Conservation (phyloP, 176 grass and related monocot genomes). For the Paspalum vaginatum region DNA sequence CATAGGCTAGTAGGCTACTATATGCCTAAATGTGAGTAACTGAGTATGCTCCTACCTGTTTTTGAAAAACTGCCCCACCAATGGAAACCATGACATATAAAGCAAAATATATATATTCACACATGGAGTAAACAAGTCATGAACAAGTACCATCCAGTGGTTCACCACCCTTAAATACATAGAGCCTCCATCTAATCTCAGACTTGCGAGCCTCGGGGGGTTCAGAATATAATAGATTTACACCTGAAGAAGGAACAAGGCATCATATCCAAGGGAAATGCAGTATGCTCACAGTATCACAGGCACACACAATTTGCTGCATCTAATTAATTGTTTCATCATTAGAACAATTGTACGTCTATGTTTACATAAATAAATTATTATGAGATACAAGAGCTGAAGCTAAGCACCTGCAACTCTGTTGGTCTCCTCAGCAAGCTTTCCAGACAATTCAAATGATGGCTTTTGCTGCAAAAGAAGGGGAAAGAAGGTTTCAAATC, state of each 20-base stretch:
- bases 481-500: neutral
- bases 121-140: constrained; percentile 34
- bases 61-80: neutral
- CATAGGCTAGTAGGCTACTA: neutral
- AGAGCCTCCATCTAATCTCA: constrained; percentile 88
- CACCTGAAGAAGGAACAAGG: constrained; percentile 56
- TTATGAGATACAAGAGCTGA: constrained; percentile 20
- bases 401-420: constrained; percentile 74
- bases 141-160: constrained; percentile 65
- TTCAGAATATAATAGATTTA: constrained; percentile 85
- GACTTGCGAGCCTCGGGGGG: constrained; percentile 78
- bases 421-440: constrained; percentile 98
- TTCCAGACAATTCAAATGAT: constrained; percentile 96
- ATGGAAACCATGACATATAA: constrained; percentile 15
- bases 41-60: neutral
- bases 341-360: constrained; percentile 1
- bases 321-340: constrained; percentile 1
- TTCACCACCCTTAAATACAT: constrained; percentile 95
- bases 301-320: neutral
- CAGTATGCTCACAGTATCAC: neutral
- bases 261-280: constrained; percentile 5
- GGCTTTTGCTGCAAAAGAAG: constrained; percentile 79
- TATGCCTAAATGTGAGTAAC: neutral
- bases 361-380: neutral
- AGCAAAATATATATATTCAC: constrained; percentile 18